A percentile compares a stretch with the other conserved stretches of the same genome.
phyloP scores from a whole-genome alignment of 305 asterid genomes.

The Fraxinus floribunda region DNA sequence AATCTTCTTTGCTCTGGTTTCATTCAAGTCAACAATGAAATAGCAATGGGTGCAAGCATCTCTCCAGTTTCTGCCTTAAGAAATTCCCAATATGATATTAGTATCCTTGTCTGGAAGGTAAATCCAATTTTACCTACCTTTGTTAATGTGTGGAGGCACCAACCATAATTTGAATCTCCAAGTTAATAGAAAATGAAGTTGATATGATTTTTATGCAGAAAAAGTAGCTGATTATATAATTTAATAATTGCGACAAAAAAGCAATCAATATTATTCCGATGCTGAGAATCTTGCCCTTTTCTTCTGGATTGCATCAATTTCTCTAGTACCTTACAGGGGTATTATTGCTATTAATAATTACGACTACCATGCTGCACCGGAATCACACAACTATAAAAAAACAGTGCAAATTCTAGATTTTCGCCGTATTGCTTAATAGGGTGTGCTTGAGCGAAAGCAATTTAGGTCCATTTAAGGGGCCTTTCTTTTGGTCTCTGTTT shows the following conservation, averaged over 20 bases:
- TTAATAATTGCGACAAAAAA: slow-evolving; percentile 23
- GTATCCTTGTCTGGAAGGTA: slow-evolving; percentile 92
- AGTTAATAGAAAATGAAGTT: slow-evolving; percentile 19
- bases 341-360: neutral
- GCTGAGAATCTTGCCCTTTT: slow-evolving; percentile 31
- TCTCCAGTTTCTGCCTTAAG: slow-evolving; percentile 70
- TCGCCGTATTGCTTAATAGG: neutral
- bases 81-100: slow-evolving; percentile 73
- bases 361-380: neutral
- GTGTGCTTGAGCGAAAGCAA: neutral
- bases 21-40: slow-evolving; percentile 73
- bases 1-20: slow-evolving; percentile 86
- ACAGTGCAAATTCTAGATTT: neutral
- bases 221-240: slow-evolving; percentile 23
- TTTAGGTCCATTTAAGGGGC: neutral
- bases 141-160: slow-evolving; percentile 20
- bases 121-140: slow-evolving; percentile 28
- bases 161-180: slow-evolving; percentile 9
- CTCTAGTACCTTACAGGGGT: neutral
- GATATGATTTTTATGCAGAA: slow-evolving; percentile 21
- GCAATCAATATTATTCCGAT: slow-evolving; percentile 25
- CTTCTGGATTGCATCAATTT: slow-evolving; percentile 10
- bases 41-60: slow-evolving; percentile 94
- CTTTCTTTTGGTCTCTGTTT: neutral
- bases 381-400: neutral